Percentiles rank a stretch among this genome's conserved stretches.
These are phyloP conservation scores for Aspergillus sp. DNA, from an alignment of 2,329 filamentous ascomycete species.

Conservation along the genomic window DNA sequence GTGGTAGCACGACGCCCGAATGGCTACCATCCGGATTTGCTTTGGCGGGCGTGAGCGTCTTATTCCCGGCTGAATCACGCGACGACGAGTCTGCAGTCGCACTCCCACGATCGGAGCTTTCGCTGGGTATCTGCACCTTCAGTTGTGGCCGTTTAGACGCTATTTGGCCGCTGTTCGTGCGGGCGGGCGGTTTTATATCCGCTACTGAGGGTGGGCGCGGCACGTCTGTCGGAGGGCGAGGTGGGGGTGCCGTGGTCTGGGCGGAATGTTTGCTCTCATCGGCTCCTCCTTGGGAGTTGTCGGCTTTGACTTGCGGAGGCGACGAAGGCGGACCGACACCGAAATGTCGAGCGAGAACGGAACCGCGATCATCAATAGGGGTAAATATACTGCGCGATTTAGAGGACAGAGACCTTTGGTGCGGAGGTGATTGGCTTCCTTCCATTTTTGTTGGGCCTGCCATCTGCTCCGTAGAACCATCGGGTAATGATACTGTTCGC, in stretches of 20 bases:
- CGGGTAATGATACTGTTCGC: slow-evolving; percentile 59
- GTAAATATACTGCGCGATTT: slow-evolving; percentile 95
- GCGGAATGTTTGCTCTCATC: slow-evolving; percentile 60
- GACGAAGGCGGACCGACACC: slow-evolving; percentile 60
- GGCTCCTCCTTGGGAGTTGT: slow-evolving; percentile 45
- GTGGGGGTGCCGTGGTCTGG: slow-evolving; percentile 53
- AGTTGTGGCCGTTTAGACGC: slow-evolving; percentile 73
- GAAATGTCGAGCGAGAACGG: slow-evolving; percentile 81
- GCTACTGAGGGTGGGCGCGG: slow-evolving; percentile 54
- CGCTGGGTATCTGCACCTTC: slow-evolving; percentile 92
- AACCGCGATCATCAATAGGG: slow-evolving; percentile 89
- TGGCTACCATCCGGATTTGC: slow-evolving; percentile 55
- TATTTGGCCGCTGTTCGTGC: slow-evolving; percentile 72
- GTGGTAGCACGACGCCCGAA: slow-evolving; percentile 76
- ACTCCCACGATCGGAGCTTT: slow-evolving; percentile 72
- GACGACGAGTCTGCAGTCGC: slow-evolving; percentile 68
- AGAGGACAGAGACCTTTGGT: slow-evolving; percentile 61
- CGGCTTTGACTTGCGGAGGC: slow-evolving; percentile 35
- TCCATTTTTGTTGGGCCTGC: slow-evolving; percentile 38
- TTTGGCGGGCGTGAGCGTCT: slow-evolving; percentile 58
- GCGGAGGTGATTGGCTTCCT: slow-evolving; percentile 44
- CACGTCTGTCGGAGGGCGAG: slow-evolving; percentile 48
- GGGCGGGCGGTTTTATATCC: slow-evolving; percentile 69
- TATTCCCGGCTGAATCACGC: slow-evolving; percentile 60
- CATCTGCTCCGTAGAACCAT: slow-evolving; percentile 55